Percentiles rank a stretch among this genome's conserved stretches.
Evolutionary conservation across 2,329 filamentous ascomycete species (phyloP).

Genomic region (Tolypocladium tundrense): DNA sequence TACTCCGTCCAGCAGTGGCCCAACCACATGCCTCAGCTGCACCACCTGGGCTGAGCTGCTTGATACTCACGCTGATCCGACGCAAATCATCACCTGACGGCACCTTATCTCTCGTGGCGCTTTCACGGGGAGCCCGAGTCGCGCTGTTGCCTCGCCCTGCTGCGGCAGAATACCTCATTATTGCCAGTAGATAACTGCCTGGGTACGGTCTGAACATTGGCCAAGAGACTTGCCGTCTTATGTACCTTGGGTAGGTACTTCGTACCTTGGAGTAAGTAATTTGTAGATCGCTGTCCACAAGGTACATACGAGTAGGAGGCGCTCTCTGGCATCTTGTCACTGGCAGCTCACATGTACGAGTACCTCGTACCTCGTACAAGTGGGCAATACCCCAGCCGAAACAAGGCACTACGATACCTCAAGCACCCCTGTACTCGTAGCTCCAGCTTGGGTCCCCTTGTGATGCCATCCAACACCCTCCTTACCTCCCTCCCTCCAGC

Average conservation of each 20-base stretch:
- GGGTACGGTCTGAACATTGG: background rate
- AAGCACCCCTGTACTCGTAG: background rate
- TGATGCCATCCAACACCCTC: background rate
- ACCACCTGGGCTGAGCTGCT: background rate
- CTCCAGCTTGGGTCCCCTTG: background rate
- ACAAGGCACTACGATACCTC: no score
- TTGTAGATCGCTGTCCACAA: no score
- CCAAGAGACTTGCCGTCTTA: background rate
- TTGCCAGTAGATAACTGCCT: background rate
- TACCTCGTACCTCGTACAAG: no score
- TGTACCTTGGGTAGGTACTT: no score
- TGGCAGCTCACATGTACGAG: no score
- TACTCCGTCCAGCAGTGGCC: background rate
- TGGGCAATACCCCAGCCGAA: no score
- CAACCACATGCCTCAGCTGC: background rate
- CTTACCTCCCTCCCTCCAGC: background rate
- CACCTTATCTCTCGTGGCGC: background rate
- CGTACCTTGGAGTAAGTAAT: no score
- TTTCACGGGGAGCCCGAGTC: background rate
- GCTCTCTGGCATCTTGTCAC: no score
- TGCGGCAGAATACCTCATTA: background rate
- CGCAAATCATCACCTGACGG: background rate
- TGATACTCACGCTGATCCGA: background rate
- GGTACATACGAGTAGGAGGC: no score
- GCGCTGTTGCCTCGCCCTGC: background rate